phyloP scores from a whole-genome alignment of 2,329 filamentous ascomycete genomes.

The Hymenoscyphus fraxineus region DNA sequence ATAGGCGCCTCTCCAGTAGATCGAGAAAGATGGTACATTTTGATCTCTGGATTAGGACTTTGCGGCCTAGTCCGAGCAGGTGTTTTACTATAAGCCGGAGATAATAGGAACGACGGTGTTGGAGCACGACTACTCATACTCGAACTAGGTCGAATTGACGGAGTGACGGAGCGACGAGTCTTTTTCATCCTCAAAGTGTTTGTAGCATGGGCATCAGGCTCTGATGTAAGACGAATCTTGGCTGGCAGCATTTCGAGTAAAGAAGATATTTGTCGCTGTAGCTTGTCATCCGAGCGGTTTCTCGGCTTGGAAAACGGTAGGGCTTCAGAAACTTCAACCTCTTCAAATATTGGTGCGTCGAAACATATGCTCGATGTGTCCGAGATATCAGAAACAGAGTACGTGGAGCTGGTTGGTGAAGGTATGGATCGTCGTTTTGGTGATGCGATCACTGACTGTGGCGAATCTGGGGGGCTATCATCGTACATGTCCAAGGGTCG shows the following conservation, averaged over 20 bases:
- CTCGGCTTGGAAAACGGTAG: slow-evolving; percentile 24
- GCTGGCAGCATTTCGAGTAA: slow-evolving; percentile 75
- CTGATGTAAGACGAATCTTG: slow-evolving; percentile 68
- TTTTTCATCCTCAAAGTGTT: slow-evolving; percentile 33
- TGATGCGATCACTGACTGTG: slow-evolving; percentile 16
- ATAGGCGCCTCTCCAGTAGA: slow-evolving; percentile 82
- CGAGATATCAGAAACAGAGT: slow-evolving; percentile 15
- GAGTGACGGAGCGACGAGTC: slow-evolving; percentile 34
- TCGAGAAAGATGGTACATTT: slow-evolving; percentile 86
- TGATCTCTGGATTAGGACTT: slow-evolving; percentile 68
- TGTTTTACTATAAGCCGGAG: slow-evolving; percentile 52
- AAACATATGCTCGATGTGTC: slow-evolving; percentile 15
- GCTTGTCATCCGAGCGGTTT: slow-evolving; percentile 53
- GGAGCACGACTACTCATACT: slow-evolving; percentile 43
- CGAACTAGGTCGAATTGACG: slow-evolving; percentile 26
- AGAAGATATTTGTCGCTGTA: slow-evolving; percentile 76
- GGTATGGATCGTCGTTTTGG: slow-evolving; percentile 16
- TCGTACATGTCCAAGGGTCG: slow-evolving; percentile 19
- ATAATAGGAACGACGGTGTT: slow-evolving; percentile 66
- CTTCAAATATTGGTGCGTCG: slow-evolving; percentile 27
- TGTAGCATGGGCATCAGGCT: slow-evolving; percentile 35
- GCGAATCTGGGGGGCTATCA: slow-evolving; percentile 26
- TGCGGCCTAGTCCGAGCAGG: slow-evolving; percentile 44
- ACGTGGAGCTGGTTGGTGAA: slow-evolving; percentile 21
- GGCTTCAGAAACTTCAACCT: slow-evolving; percentile 25